Evolutionary conservation across 2,329 filamentous ascomycete genomes (phyloP), one percentile per base, ranked within the genome.

Genomic region (Trichoderma guizhouense): DNA sequence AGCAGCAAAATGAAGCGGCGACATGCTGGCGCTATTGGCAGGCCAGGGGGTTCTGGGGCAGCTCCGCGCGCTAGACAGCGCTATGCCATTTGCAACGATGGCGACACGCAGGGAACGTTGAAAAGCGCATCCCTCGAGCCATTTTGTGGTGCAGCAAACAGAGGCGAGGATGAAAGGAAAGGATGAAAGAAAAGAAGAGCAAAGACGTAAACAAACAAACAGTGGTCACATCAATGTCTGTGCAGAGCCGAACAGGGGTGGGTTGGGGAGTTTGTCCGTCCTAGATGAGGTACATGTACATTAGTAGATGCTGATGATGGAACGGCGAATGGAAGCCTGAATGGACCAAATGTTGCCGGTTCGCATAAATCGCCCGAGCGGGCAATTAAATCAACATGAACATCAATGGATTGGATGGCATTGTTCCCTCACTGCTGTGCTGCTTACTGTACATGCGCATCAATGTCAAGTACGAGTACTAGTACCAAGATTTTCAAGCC

Each of bases 21-120:
- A 51, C 60, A 36, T 47, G 51, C 65, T 47, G 67, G 58, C 67
- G 65, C 71, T 72, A 72, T 72, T 72, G 60, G 71, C 60, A 63
- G 36, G 43, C 24, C 47, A n/a, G 11, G 69, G 61, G 26, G 34
- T 8, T 62, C 39, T 26, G 62, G 64, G 64, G 47, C 32, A 30
- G 34, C 66, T 69, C 55, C 66, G 66, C 66, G 66, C 66, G 57
- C 67, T 69, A 69, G 67, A 24, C 47, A 63, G 60, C 68, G 68
- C 68, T 71, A 71, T 71, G 26, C 68, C 68, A 12, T 43, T 71
- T 71, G 60, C 24, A 61, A 64, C 51, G n/a, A 53, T 47, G 53
- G 67, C 67, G 67, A 69, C 67, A 47, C 14, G 66, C 66, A 69
- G 66, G 66, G 53, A 60, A 26, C 36, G 18, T 60, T 60, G 57